Conservation (phyloP, 768 basidiomycete species). For the Leccinum pellstonianum region DNA sequence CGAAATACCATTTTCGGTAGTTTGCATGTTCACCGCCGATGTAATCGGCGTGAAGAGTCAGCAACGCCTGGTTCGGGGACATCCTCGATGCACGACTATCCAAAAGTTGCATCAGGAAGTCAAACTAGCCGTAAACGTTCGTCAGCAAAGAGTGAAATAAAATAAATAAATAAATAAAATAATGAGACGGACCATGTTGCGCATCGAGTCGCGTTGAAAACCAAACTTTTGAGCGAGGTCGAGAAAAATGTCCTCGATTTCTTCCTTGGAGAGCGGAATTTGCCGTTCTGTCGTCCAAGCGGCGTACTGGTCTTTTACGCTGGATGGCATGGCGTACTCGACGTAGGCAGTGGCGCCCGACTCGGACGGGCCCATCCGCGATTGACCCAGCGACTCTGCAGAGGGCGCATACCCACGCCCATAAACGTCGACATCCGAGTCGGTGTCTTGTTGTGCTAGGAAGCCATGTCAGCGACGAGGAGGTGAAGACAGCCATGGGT, state of each 20-base stretch:
- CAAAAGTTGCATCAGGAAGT: constrained; percentile 96
- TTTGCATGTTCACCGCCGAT: constrained; percentile 98
- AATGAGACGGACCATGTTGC: constrained; percentile 73
- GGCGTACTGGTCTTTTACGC: constrained; percentile 81
- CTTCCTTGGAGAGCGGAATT: constrained; percentile 98
- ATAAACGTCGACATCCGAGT: constrained; percentile 78
- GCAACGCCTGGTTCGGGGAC: constrained; percentile 92
- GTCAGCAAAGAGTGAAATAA: constrained; percentile 17
- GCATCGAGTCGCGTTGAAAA: constrained; percentile 93
- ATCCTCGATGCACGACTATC: constrained; percentile 97
- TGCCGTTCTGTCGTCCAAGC: constrained; percentile 91
- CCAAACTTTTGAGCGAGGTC: constrained; percentile 99
- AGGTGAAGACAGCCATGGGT: background rate
- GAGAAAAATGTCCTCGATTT: constrained; percentile 97
- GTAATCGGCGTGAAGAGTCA: constrained; percentile 97
- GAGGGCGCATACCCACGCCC: constrained; percentile 67
- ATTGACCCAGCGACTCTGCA: constrained; percentile 69
- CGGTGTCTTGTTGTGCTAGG: constrained; percentile 75
- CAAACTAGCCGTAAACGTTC: constrained; percentile 57
- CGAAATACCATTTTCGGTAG: constrained; percentile 99
- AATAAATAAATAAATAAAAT: constrained; percentile 13
- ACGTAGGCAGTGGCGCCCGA: constrained; percentile 69
- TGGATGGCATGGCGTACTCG: constrained; percentile 56
- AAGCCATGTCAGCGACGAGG: constrained; percentile 8
- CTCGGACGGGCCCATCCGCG: constrained; percentile 61